A percentile compares a stretch with the other conserved stretches of the same genome.
These are phyloP conservation scores for Begonia peltatifolia DNA, from an alignment of 306 rosid genomes.

Conservation along the genomic window DNA sequence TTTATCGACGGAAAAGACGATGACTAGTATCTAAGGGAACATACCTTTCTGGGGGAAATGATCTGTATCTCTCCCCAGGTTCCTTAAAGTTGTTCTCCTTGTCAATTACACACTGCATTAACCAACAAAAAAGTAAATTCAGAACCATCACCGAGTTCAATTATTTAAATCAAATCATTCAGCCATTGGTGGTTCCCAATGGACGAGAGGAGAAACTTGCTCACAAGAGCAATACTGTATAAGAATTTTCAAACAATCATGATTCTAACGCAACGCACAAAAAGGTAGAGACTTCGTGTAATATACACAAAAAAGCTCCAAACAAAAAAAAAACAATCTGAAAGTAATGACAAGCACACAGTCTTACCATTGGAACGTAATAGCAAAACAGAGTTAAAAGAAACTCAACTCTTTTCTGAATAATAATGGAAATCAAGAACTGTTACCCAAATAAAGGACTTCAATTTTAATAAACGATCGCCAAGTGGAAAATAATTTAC, in stretches of 20 bases:
- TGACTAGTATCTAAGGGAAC: neutral
- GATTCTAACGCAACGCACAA: neutral
- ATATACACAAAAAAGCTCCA: too few species aligned
- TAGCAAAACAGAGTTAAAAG: too few species aligned
- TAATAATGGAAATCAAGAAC: too few species aligned
- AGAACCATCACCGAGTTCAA: too few species aligned
- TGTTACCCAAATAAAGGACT: neutral
- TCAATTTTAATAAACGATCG: neutral
- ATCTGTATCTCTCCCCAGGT: constrained; percentile 83
- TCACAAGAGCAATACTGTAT: neutral
- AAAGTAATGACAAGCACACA: too few species aligned
- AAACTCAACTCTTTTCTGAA: too few species aligned
- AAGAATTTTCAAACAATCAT: neutral
- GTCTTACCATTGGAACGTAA: too few species aligned
- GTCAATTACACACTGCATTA: constrained; percentile 36
- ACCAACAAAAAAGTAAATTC: neutral
- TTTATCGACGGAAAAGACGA: neutral
- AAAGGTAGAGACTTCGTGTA: too few species aligned
- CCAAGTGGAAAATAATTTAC: constrained; percentile 24
- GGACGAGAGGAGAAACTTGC: neutral
- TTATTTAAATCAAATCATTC: neutral
- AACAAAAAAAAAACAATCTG: too few species aligned
- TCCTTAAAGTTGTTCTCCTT: constrained; percentile 89
- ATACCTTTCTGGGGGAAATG: constrained; percentile 79
- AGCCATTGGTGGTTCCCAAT: neutral